Evolutionary conservation across 2,329 filamentous ascomycete species (phyloP).

Genomic region (Myriosclerotinia curreyana): DNA sequence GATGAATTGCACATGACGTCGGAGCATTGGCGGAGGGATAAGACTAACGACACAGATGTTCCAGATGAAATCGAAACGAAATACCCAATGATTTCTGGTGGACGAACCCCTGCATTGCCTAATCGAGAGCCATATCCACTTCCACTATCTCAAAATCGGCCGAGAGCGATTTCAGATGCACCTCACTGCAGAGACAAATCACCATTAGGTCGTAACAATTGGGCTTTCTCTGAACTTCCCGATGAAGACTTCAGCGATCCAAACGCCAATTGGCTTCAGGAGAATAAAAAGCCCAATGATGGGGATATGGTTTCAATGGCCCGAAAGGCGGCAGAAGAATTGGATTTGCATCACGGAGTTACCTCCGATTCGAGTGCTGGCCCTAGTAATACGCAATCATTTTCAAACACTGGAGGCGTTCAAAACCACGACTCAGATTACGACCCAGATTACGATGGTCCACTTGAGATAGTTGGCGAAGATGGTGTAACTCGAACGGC

Average conservation of each 20-base stretch:
- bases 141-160: constrained; percentile 37
- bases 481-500: constrained; percentile 28
- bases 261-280: not conserved
- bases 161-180: constrained; percentile 57
- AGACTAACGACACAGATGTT: not conserved
- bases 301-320: constrained; percentile 6
- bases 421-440: not conserved
- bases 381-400: not conserved
- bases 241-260: constrained; percentile 19
- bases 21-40: not conserved
- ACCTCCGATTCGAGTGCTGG: not conserved
- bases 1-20: not conserved
- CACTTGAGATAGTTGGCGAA: constrained; percentile 26
- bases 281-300: constrained; percentile 10
- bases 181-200: constrained; percentile 48
- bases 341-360: constrained; percentile 11
- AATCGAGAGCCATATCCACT: constrained; percentile 8
- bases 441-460: constrained; percentile 19
- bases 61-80: not conserved
- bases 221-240: constrained; percentile 52
- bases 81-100: constrained; percentile 12
- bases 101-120: constrained; percentile 3
- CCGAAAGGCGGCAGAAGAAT: constrained; percentile 9
- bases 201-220: constrained; percentile 58
- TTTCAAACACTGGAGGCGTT: no score